A percentile compares a stretch with the other conserved stretches of the same genome.
Evolutionary conservation across 78 protist genomes (phyloP).

Genomic region (Dictyostelium capitatum): DNA sequence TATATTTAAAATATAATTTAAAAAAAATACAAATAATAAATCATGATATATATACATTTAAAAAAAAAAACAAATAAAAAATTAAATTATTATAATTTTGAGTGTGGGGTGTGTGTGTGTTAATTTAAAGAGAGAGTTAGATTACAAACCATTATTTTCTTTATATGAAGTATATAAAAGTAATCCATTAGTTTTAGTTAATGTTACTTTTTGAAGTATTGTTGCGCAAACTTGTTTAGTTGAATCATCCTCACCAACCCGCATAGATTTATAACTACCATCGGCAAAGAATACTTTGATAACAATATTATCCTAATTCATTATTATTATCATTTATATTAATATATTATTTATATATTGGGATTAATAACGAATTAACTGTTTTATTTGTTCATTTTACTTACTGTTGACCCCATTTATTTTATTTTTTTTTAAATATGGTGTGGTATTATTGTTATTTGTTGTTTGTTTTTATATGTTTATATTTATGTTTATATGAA

Average conservation of each 20-base stretch:
- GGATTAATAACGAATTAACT: not conserved
- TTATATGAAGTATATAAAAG: constrained; percentile 8
- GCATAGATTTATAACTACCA: constrained; percentile 61
- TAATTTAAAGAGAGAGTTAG: too few species aligned
- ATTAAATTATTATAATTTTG: not conserved
- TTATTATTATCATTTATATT: not conserved
- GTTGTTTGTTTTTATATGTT: not conserved
- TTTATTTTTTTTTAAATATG: not conserved
- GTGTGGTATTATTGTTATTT: not conserved
- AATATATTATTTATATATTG: not conserved
- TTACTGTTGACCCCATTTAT: not conserved
- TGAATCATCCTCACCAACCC: constrained; percentile 36
- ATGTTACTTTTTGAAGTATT: constrained; percentile 22
- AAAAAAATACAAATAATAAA: not conserved
- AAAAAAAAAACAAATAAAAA: not conserved
- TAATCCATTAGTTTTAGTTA: constrained; percentile 36
- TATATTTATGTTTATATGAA: not conserved
- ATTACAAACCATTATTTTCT: constrained; percentile 36
- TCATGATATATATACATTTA: not conserved
- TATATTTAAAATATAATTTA: not conserved
- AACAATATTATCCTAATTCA: constrained; percentile 19
- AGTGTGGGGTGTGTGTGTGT: not conserved
- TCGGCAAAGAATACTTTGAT: constrained; percentile 58
- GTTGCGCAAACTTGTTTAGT: constrained; percentile 19
- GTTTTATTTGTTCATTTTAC: not conserved